A percentile compares a stretch with the other conserved stretches of the same genome.
Conservation (phyloP, 2,329 filamentous ascomycete genomes). For the Fusarium nanum region DNA sequence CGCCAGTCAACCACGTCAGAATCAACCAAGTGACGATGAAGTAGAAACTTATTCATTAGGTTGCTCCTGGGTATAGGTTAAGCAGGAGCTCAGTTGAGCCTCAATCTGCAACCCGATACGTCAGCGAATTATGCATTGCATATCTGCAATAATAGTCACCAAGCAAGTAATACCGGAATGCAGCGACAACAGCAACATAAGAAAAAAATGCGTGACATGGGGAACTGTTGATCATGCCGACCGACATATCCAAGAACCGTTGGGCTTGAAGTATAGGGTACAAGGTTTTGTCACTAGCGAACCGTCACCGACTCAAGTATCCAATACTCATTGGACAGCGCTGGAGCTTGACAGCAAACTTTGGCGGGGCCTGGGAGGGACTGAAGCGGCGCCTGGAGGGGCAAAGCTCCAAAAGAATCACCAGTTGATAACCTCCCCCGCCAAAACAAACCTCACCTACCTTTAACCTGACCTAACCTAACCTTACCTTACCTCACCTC, state of each 20-base stretch:
- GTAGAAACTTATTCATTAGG: neutral
- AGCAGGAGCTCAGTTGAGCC: neutral
- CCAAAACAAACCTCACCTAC: slow-evolving; percentile 31
- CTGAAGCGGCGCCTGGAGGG: slow-evolving; percentile 35
- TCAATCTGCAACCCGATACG: neutral
- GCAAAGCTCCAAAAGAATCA: slow-evolving; percentile 43
- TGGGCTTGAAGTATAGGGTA: slow-evolving; percentile 26
- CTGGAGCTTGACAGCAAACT: slow-evolving; percentile 32
- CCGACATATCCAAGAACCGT: slow-evolving; percentile 23
- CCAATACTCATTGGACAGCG: slow-evolving; percentile 31
- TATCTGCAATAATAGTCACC: slow-evolving; percentile 19
- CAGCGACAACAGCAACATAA: neutral
- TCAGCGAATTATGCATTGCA: slow-evolving; percentile 3
- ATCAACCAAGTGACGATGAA: slow-evolving; percentile 21
- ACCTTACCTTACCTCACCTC: neutral
- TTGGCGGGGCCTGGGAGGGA: slow-evolving; percentile 41
- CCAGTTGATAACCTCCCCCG: slow-evolving; percentile 38
- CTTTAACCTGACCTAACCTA: neutral
- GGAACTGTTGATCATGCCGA: slow-evolving; percentile 37
- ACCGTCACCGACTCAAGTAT: slow-evolving; percentile 18
- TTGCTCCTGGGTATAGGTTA: slow-evolving; percentile 11
- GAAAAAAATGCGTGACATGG: slow-evolving; percentile 39
- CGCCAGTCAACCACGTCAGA: slow-evolving; percentile 9
- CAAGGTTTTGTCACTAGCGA: slow-evolving; percentile 3
- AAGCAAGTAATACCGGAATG: slow-evolving; percentile 14